phyloP scores from a whole-genome alignment of 1,284 basidiomycete genomes.

The Xerocomus amazonicus region DNA sequence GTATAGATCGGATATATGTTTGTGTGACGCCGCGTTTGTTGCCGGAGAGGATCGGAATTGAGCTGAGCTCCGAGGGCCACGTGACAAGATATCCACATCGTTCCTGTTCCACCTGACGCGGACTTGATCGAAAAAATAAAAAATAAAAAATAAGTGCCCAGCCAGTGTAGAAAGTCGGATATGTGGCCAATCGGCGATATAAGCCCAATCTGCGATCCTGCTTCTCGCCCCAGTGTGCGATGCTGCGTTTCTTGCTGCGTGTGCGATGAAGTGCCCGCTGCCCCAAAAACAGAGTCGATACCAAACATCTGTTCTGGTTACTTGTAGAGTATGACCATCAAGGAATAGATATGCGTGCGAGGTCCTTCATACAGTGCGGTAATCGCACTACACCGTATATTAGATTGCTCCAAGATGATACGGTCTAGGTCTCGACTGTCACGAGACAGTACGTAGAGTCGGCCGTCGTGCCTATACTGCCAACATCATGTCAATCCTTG shows the following conservation, averaged over 20 bases:
- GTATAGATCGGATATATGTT: conserved; percentile 11
- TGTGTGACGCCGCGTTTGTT: conserved; percentile 13
- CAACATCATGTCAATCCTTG: no score
- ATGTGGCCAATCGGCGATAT: not conserved
- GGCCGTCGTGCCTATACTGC: no score
- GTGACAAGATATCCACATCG: conserved; percentile 1
- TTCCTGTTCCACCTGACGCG: not conserved
- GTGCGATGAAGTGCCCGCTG: conserved; percentile 1
- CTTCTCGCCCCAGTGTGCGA: not conserved
- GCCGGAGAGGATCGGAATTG: conserved; percentile 9
- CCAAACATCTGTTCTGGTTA: conserved; percentile 11
- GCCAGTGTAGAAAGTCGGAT: no score
- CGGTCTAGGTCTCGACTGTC: no score
- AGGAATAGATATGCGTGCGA: no score
- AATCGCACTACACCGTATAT: not conserved
- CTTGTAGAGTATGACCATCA: conserved; percentile 16
- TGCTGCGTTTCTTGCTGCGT: conserved; percentile 11
- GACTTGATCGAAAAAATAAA: no score
- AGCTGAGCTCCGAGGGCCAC: no score
- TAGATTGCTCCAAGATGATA: not conserved
- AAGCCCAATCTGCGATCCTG: not conserved
- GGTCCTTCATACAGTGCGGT: conserved; percentile 20
- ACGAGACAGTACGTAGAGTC: no score
- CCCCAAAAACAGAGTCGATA: not conserved
- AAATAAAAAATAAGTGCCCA: no score